Conservation (phyloP, 192 early-diverging fungal genomes). For the Geranomyces variabilis region DNA sequence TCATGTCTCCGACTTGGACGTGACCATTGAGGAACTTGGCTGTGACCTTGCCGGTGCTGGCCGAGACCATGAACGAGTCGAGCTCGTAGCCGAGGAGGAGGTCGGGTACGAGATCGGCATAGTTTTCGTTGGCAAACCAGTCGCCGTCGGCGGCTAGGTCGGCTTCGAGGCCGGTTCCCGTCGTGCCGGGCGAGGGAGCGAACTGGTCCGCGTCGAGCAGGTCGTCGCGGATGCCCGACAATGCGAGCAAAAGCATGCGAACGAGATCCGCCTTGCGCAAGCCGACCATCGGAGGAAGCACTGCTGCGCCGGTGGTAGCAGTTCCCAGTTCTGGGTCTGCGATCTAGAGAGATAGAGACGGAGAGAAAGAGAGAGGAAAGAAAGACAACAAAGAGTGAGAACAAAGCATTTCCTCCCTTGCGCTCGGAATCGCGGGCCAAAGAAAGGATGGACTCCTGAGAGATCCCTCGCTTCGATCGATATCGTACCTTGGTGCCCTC, state of each 20-base stretch:
- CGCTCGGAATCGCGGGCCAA: too few relatives aligned
- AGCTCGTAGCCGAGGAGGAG: slow-evolving; percentile 47
- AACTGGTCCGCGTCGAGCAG: slow-evolving; percentile 36
- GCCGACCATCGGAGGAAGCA: slow-evolving; percentile 51
- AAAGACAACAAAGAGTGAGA: too few relatives aligned
- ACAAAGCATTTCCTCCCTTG: too few relatives aligned
- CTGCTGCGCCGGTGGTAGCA: not conserved
- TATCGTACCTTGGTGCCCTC: not conserved
- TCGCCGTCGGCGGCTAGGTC: slow-evolving; percentile 43
- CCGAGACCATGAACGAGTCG: slow-evolving; percentile 46
- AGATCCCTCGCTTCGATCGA: not conserved
- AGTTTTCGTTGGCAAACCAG: slow-evolving; percentile 51
- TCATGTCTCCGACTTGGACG: slow-evolving; percentile 40
- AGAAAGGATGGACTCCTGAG: not conserved
- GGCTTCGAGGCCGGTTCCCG: slow-evolving; percentile 17
- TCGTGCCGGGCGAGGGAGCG: slow-evolving; percentile 16
- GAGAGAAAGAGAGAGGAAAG: too few relatives aligned
- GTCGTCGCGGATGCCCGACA: slow-evolving; percentile 44
- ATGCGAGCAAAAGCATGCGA: slow-evolving; percentile 50
- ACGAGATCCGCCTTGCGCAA: slow-evolving; percentile 50
- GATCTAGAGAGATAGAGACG: not conserved
- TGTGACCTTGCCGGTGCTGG: slow-evolving; percentile 44
- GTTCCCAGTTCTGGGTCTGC: slow-evolving; percentile 16
- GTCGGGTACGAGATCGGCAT: slow-evolving; percentile 37
- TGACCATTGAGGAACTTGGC: slow-evolving; percentile 47